Evolutionary conservation across 2,329 filamentous ascomycete species (phyloP), one percentile per base, ranked within the genome.

Genomic region (Juglanconis sp.): DNA sequence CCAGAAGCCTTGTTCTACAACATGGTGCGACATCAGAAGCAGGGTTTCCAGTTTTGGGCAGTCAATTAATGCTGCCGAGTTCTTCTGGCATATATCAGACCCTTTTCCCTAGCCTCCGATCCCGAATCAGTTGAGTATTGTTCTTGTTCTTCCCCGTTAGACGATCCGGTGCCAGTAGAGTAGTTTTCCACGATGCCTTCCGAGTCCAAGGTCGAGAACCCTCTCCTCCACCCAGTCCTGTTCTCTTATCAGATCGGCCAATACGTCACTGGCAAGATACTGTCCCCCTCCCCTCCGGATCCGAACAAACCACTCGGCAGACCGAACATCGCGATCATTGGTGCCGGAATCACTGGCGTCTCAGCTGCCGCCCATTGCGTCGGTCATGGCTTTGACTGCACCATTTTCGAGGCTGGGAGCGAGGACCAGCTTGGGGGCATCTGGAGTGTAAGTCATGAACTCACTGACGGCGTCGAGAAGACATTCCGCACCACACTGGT

Each of bases 351-450:
- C 57, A 95, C 83, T 0, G 83, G 91, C 4, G 86, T 95, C 2
- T 91, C 90, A 1, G 86, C 90, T 7, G 92, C 92, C 0, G 86
- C 90, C 1, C 91, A 96, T 71, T 92, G 90, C 69, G 85, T 93
- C 40, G 91, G 91, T 1, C 90, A 95, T 83, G 91, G 91, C 49
- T 94, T 94, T 66, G 90, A 95, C 64, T 88, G 92, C 6, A 81
- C 83, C 24, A 84, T 96, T 44, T 96, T 96, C 65, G 91, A 96
- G 70, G 84, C 85, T 7, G 88, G 89, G 1, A 73, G 80, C 4
- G 79, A 86, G 64, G 81, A 89, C 15, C 79, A 84, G 31, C 72
- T 96, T 0, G 90, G 90, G 15, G 91, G 91, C 0, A 94, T 94
- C 38, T 94, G 91, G 90, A 91, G 86, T 69, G 87, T 89, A 75